Conservation (phyloP, 2,329 filamentous ascomycete genomes). For the Rhynchosporium agropyri region DNA sequence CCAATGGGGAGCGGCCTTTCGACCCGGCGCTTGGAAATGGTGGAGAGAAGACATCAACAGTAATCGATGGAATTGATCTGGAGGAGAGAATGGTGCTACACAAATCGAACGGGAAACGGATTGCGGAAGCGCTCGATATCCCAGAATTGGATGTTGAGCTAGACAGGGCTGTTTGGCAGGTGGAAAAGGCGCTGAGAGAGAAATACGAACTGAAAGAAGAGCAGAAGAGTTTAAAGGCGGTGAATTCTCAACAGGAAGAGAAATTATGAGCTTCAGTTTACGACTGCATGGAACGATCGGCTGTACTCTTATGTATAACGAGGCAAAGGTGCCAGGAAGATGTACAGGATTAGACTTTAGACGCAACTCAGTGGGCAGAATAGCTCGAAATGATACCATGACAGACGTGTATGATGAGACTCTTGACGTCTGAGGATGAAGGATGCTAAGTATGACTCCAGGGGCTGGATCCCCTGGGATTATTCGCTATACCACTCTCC, state of each 20-base stretch:
- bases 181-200: constrained; percentile 49
- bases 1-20: constrained; percentile 34
- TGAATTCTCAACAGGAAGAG: constrained; percentile 26
- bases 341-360: constrained; percentile 17
- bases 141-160: constrained; percentile 73
- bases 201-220: constrained; percentile 37
- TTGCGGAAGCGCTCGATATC: constrained; percentile 65
- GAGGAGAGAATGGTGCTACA: constrained; percentile 50
- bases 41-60: constrained; percentile 20
- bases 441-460: not conserved
- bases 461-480: not conserved
- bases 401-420: not conserved
- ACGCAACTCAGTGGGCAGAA: constrained; percentile 19
- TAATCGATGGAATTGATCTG: constrained; percentile 28
- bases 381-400: constrained; percentile 4
- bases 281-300: not conserved
- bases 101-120: constrained; percentile 55
- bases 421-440: not conserved
- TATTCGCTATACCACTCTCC: not conserved
- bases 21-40: constrained; percentile 7
- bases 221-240: constrained; percentile 30
- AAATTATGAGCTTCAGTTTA: constrained; percentile 25
- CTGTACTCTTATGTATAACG: constrained; percentile 6
- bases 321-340: not conserved
- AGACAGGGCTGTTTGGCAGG: constrained; percentile 76